Evolutionary conservation across 1,284 basidiomycete genomes (phyloP).

Genomic region (Cutaneotrichosporon curvatum): DNA sequence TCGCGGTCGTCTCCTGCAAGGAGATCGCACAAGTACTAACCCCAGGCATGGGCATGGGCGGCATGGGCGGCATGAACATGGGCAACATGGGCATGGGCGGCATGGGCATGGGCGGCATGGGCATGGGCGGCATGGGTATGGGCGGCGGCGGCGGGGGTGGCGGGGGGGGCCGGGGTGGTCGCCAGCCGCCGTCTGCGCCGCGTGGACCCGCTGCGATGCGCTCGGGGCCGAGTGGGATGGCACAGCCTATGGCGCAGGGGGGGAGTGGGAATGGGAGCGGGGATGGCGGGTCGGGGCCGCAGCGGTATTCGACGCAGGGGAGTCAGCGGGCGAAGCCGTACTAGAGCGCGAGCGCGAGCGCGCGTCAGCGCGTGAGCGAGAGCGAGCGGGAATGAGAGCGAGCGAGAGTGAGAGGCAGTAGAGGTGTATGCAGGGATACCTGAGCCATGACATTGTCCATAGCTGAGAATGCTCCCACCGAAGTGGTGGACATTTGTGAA

Average conservation of each 20-base stretch:
- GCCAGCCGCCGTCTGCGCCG: constrained; percentile 37
- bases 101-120: constrained; percentile 34
- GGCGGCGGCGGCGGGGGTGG: constrained; percentile 47
- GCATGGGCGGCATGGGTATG: constrained; percentile 50
- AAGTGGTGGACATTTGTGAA: too few species aligned
- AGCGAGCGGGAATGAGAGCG: too few species aligned
- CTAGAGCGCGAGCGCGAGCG: constrained; percentile 10
- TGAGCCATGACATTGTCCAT: too few species aligned
- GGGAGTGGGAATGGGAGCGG: constrained; percentile 43
- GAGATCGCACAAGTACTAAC: constrained; percentile 1
- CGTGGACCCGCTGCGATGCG: constrained; percentile 49
- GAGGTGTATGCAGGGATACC: too few species aligned
- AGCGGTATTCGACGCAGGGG: constrained; percentile 52
- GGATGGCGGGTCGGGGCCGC: constrained; percentile 60
- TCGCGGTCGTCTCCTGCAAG: too few species aligned
- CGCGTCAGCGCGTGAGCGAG: neutral
- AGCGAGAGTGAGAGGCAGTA: too few species aligned
- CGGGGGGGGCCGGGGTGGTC: constrained; percentile 19
- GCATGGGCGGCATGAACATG: constrained; percentile 7
- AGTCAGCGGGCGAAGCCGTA: constrained; percentile 42
- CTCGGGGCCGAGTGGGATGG: constrained; percentile 36
- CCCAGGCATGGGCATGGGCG: constrained; percentile 16
- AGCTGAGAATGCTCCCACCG: too few species aligned
- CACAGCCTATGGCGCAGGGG: constrained; percentile 47
- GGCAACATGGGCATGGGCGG: constrained; percentile 16